Base-by-base conservation (phyloP, 768 basidiomycete species). In the Suillus variegatus region DNA sequence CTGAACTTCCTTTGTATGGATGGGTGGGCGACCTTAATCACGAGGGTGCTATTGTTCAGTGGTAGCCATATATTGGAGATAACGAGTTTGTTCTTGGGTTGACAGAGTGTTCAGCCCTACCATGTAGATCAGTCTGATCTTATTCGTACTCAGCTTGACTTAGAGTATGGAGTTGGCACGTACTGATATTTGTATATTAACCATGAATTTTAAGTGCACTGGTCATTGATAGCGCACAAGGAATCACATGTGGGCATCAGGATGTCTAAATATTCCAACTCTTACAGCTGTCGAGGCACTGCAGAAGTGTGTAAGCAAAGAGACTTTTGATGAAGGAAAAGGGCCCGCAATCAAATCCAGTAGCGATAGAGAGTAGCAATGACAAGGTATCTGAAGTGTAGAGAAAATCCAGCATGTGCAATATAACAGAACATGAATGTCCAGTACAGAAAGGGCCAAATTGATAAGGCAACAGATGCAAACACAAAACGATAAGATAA, bases 1-100 rank as follows among this genome's bases (percentile, higher is more conserved):
- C 16, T 67, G 66, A 55, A 61, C 64, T 8, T 64, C 64, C 49
- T 60, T 72, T 52, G 68, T 63, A 12, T 65, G 73, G 73, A 64
- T 54, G 7, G 67, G 70, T 54, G 7, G 67, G 70, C 47, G 69
- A 58, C 20, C 68, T 63, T 7, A 32, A 32, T 63, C 70, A 72
- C 36, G 46, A 16, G 16, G 70, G 65, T 13, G 63, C 61, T 35
- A 60, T 32, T 32, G 6, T 32, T 6, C 32, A 64, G 40, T 72
- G 71, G 69, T 54, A 64, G 35, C 51, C 32, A 3, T 72, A 70
- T 49, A 64, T 54, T 25, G 62, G 62, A 68, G 25, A 32, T 32
- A 32, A 6, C 32, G 32, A 32, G 32, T 28, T 25, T 2, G 18
- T 72, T 60, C 47, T 70, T 40, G 44, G 68, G 16, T 36, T 55